Percentiles rank a stretch among this genome's conserved stretches.
phyloP scores from a whole-genome alignment of 352 stramenopile species.

The Peronospora destructor region DNA sequence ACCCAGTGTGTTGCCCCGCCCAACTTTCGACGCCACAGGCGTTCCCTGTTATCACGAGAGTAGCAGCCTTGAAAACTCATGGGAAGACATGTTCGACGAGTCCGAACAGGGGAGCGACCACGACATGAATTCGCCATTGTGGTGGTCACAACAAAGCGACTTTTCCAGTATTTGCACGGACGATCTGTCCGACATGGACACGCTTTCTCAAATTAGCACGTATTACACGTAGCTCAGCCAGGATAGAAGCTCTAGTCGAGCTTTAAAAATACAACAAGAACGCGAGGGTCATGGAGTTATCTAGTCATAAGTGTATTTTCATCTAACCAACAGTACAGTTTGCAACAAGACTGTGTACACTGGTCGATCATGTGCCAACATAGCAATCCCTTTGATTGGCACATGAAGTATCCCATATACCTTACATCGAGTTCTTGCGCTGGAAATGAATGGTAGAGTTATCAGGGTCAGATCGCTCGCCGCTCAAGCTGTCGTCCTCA shows the following conservation, averaged over 20 bases:
- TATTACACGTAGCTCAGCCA: conserved; percentile 18
- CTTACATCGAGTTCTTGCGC: conserved; percentile 49
- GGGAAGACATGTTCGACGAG: conserved; percentile 7
- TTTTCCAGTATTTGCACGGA: conserved; percentile 49
- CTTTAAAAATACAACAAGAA: neutral
- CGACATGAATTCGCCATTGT: conserved; percentile 26
- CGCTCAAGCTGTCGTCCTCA: conserved; percentile 33
- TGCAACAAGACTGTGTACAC: conserved; percentile 4
- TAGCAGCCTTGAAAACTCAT: neutral
- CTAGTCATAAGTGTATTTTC: neutral
- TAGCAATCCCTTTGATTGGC: conserved; percentile 12
- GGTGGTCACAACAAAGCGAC: conserved; percentile 33
- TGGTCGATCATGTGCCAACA: neutral
- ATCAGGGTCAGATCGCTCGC: conserved; percentile 26
- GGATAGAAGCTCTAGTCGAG: neutral
- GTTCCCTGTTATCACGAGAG: conserved; percentile 3
- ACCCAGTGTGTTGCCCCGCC: conserved; percentile 24
- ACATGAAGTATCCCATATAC: conserved; percentile 20
- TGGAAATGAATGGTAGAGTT: conserved; percentile 30
- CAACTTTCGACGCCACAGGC: conserved; percentile 10
- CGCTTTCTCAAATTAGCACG: conserved; percentile 41
- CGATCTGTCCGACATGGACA: conserved; percentile 49
- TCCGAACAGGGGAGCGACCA: conserved; percentile 17
- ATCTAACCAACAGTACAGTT: neutral
- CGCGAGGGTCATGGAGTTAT: neutral